These are phyloP conservation scores for Taiwanofungus camphoratus DNA, from an alignment of 1,284 basidiomycete genomes.

Conservation along the genomic window DNA sequence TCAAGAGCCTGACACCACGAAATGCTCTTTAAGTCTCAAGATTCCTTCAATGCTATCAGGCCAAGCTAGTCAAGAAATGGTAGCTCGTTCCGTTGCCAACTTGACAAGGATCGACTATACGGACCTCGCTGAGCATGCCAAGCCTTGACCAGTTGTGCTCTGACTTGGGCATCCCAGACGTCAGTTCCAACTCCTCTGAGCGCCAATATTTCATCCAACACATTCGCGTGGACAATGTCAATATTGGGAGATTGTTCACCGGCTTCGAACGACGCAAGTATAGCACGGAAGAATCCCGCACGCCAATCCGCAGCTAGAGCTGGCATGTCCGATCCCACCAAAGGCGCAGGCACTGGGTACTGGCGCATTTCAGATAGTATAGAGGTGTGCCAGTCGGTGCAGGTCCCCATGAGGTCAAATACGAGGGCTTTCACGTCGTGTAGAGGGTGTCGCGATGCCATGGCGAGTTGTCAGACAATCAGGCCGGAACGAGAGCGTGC, in stretches of 20 bases:
- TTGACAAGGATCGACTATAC: not conserved
- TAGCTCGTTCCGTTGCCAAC: not conserved
- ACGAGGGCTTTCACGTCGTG: slow-evolving; percentile 1
- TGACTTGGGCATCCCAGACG: slow-evolving; percentile 2
- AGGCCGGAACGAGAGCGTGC: no score
- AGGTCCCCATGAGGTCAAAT: slow-evolving; percentile 8
- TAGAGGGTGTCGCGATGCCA: not conserved
- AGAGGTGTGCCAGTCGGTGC: slow-evolving; percentile 6
- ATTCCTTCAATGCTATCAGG: slow-evolving; percentile 4
- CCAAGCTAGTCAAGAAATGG: not conserved
- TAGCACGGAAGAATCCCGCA: slow-evolving; percentile 2
- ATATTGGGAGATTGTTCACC: slow-evolving; percentile 2
- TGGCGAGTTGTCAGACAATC: no score
- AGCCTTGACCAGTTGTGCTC: not conserved
- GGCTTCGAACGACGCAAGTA: slow-evolving; percentile 3
- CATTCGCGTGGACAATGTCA: slow-evolving; percentile 1
- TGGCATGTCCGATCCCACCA: not conserved
- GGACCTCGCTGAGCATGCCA: slow-evolving; percentile 1
- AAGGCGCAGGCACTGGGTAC: not conserved
- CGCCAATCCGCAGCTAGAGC: not conserved
- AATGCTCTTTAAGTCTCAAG: slow-evolving; percentile 3
- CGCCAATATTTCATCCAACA: slow-evolving; percentile 1
- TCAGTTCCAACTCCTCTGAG: not conserved
- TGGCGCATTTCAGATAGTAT: slow-evolving; percentile 3
- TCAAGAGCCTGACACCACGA: slow-evolving; percentile 4